phyloP scores from a whole-genome alignment of 495 filamentous ascomycete genomes.

The Penicillium arizonense region DNA sequence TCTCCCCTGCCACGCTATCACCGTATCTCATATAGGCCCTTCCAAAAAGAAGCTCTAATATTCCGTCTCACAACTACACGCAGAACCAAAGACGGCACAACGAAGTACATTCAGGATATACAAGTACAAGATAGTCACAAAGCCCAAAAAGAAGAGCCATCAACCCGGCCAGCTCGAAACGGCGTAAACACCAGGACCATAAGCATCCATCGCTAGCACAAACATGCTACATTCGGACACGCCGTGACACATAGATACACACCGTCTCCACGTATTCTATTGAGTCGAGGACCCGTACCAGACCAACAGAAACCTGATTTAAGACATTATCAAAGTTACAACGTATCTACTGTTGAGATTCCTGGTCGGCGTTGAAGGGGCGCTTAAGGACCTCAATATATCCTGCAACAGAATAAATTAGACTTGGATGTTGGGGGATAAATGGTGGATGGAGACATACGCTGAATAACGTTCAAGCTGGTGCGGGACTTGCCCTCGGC shows the following conservation, averaged over 20 bases:
- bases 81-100: not conserved
- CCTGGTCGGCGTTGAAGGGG: conserved; percentile 17
- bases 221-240: too few relatives aligned
- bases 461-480: conserved; percentile 64
- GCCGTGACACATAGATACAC: too few relatives aligned
- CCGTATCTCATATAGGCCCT: too few relatives aligned
- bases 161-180: not conserved
- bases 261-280: too few relatives aligned
- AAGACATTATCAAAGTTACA: not conserved
- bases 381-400: conserved; percentile 61
- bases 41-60: too few relatives aligned
- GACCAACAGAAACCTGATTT: too few relatives aligned
- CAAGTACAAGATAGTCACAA: conserved; percentile 30
- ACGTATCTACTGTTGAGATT: conserved; percentile 12
- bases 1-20: too few relatives aligned
- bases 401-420: conserved; percentile 35
- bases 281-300: too few relatives aligned
- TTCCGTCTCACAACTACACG: not conserved
- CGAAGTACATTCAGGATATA: conserved; percentile 32
- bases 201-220: not conserved
- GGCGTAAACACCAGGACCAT: not conserved
- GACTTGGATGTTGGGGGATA: not conserved
- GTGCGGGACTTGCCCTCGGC: conserved; percentile 59
- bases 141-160: conserved; percentile 6
- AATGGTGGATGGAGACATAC: conserved; percentile 48